These are phyloP conservation scores for Trichoderma semiorbis DNA, from an alignment of 2,329 filamentous ascomycete genomes.

Conservation along the genomic window DNA sequence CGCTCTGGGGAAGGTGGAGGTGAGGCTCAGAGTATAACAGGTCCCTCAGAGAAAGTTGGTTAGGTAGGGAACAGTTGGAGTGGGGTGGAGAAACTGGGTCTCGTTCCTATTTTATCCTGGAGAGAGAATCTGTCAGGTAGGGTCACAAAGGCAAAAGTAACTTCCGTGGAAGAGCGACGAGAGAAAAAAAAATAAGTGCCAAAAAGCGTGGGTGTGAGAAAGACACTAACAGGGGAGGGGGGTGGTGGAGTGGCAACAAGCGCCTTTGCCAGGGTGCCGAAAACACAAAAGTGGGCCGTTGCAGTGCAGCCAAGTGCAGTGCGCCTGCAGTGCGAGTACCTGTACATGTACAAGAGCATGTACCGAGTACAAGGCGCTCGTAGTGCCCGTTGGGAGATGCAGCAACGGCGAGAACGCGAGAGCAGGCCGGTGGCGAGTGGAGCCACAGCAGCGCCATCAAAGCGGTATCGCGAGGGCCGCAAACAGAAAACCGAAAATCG, in stretches of 20 bases:
- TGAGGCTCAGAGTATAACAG: constrained; percentile 39
- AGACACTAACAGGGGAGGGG: constrained; percentile 8
- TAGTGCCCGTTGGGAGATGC: constrained; percentile 13
- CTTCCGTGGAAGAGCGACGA: neutral
- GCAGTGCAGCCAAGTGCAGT: neutral
- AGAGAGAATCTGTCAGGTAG: constrained; percentile 22
- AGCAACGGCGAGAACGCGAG: neutral
- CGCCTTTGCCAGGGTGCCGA: constrained; percentile 4
- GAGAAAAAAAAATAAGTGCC: constrained; percentile 14
- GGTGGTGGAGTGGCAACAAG: constrained; percentile 21
- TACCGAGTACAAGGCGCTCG: constrained; percentile 5
- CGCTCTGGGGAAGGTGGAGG: constrained; percentile 31
- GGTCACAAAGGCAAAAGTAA: constrained; percentile 16
- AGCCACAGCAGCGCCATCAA: constrained; percentile 14
- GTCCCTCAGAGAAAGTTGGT: constrained; percentile 30
- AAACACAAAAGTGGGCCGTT: constrained; percentile 23
- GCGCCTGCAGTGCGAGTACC: neutral
- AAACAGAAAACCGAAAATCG: constrained; percentile 20
- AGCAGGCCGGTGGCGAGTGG: constrained; percentile 24
- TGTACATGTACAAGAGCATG: constrained; percentile 15
- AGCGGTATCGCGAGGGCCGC: constrained; percentile 23
- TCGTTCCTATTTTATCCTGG: constrained; percentile 39
- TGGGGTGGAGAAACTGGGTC: constrained; percentile 48
- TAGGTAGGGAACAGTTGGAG: constrained; percentile 42
- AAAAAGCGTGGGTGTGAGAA: constrained; percentile 15